Evolutionary conservation across 2,329 filamentous ascomycete species (phyloP), one percentile per base, ranked within the genome.

Genomic region (Pestalotiopsis sp.): DNA sequence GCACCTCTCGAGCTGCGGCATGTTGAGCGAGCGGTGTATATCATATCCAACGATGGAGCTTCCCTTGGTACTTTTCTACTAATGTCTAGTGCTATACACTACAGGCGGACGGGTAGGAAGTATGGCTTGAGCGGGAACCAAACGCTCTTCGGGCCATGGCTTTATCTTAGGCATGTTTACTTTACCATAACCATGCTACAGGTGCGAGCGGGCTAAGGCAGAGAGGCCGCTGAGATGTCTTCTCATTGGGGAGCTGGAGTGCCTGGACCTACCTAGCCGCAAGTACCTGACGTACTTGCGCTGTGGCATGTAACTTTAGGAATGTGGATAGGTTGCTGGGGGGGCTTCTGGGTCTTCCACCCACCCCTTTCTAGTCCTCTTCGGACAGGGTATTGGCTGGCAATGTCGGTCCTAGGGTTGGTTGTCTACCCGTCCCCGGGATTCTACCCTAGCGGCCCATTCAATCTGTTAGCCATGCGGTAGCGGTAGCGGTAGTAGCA

Each of bases 341-440:
- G 39, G 45, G 17, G 17, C 17, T 20, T 20, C 45, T 14, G 57
- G 57, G 27, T 23, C 20, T 59, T 27, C 23, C n/a, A 36, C 14
- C 25, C 57, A 56, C 57, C 38, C 25, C 36, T 39, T 23, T 38
- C 17, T 27, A 20, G 25, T 52, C 23, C 6, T 14, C 38, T 17
- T 39, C 23, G 62, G 36, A 14, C 41, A 38, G 25, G 39, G 13
- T n/a, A 66, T 66, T 66, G 56, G 56, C 36, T 66, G 52, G 64
- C 56, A 31, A 23, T 23, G 36, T 66, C 64, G 64, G 64, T 66
- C 64, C 64, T 36, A 59, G 64, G 64, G 31, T 66, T 31, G 64
- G 52, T 66, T 52, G 64, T 66, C 64, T 66, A 66, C 64, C 64
- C 64, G 64, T 59, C 64, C 64, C 64, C 64, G 64, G 64, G 31